Evolutionary conservation across 1,284 basidiomycete genomes (phyloP), one percentile per base, ranked within the genome.

Genomic region (Erythrobasidium hasegawianum): DNA sequence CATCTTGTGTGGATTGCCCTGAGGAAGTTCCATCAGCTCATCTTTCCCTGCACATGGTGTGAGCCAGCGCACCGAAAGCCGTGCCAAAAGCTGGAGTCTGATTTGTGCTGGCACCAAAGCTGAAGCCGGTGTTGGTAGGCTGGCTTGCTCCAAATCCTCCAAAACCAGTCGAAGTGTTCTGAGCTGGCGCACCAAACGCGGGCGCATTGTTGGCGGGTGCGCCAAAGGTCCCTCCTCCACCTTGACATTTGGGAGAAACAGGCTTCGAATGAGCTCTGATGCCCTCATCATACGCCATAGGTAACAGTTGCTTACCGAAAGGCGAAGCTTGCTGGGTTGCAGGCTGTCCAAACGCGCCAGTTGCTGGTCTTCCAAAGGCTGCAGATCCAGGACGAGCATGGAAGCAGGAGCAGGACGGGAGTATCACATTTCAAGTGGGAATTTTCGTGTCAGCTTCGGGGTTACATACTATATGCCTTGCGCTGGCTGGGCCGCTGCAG

Each of bases 261-360:
- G n/a, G 43, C n/a, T 47, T 24, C 8, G 5, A 5, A 14, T 47
- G 7, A 47, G 43, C n/a, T 18, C n/a, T 8, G 7, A n/a, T 24
- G 5, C 5, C 43, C 16, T n/a, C 8, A 47, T 18, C 14, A 47
- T 14, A 47, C 14, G 16, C 5, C n/a, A n/a, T 24, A 16, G 43
- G 16, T 47, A 16, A 16, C 4, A 7, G 16, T 18, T 18, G 43
- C 43, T 24, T 5, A 47, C 43, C 43, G 43, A 47, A 47, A 5
- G 43, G 43, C n/a, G 43, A 47, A n/a, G 43, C 16, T n/a, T 47
- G 16, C 43, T 47, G 43, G 4, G 5, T 5, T n/a, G 43, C 16
- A 33, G 33, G 33, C 43, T 47, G 43, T 5, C 43, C 43, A 24
- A 47, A 47, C 43, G 43, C 43, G 43, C 43, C 43, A 47, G 43